Evolutionary conservation across 2,329 filamentous ascomycete species (phyloP), one percentile per base, ranked within the genome.

Genomic region (Cladosporium cucumerinum): DNA sequence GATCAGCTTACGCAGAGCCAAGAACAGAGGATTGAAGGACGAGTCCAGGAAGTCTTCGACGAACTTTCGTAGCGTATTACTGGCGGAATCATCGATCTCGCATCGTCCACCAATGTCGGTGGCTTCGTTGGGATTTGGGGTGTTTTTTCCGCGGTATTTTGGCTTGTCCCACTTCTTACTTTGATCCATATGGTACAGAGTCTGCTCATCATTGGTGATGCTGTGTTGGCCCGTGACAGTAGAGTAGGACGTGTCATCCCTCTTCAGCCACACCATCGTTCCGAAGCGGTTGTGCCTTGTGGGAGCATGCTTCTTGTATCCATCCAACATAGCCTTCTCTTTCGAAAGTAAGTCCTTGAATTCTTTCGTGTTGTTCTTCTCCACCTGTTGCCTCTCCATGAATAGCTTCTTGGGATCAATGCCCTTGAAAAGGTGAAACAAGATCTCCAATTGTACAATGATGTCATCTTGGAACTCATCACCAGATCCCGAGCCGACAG

Each of bases 201-300:
- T 89, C 46, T 86, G 85, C 10, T 90, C 84, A 7, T 87, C 85
- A 71, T 92, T 88, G 3, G 87, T 85, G 52, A 99, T 85, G 5
- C 91, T 91, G 71, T 93, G 89, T 74, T 98, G 94, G 1, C 95
- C 95, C 0, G 93, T 93, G 1, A 99, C 85, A 0, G 93, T 93
- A 0, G 91, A 90, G 71, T 95, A 86, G 72, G 93, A 93, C 59
- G 90, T 88, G 70, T 93, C 90, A 57, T 93, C 90, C 64, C 93
- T 84, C 79, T 96, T 92, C 43, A 99, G 87, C 93, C 94, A 98
- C 36, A 97, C 88, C 91, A 98, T 98, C 12, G 93, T 96, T 2
- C 95, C 95, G 73, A 98, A 99, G 36, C 95, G 87, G 71, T 93
- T 96, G 77, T 99, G 95, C 57, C 95, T 84, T 3, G 92, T 93